Percentiles rank a stretch among this genome's conserved stretches.
Evolutionary conservation across 306 rosid species (phyloP).

Genomic region (Boehmeria nivea): DNA sequence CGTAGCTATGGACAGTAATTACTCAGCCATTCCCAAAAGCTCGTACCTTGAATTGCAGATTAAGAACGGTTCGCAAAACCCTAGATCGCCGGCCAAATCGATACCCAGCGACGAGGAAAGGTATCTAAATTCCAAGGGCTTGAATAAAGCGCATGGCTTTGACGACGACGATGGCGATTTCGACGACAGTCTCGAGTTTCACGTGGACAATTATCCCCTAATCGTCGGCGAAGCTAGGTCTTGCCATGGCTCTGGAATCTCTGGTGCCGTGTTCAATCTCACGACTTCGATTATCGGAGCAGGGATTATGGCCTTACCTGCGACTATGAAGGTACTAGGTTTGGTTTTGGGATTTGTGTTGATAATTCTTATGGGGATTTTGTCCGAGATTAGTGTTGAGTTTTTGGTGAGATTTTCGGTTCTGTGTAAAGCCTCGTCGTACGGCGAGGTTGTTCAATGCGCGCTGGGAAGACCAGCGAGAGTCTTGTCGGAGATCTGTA

Average conservation of each 20-base stretch:
- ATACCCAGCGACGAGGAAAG: slow-evolving; percentile 34
- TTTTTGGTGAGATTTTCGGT: slow-evolving; percentile 60
- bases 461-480: slow-evolving; percentile 72
- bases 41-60: slow-evolving; percentile 64
- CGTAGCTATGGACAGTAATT: slow-evolving; percentile 37
- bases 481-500: slow-evolving; percentile 68
- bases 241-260: slow-evolving; percentile 50
- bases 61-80: slow-evolving; percentile 29
- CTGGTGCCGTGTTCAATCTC: slow-evolving; percentile 86
- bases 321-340: slow-evolving; percentile 95
- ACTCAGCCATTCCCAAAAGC: slow-evolving; percentile 50
- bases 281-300: slow-evolving; percentile 90
- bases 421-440: slow-evolving; percentile 58
- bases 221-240: slow-evolving; percentile 40
- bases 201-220: slow-evolving; percentile 58
- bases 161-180: slow-evolving; percentile 22
- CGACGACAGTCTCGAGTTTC: slow-evolving; percentile 51
- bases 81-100: slow-evolving; percentile 11
- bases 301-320: slow-evolving; percentile 95
- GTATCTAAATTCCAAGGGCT: slow-evolving; percentile 37
- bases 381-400: slow-evolving; percentile 81
- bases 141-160: slow-evolving; percentile 1
- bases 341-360: slow-evolving; percentile 54
- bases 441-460: slow-evolving; percentile 85
- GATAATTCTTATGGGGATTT: slow-evolving; percentile 70